These are phyloP conservation scores for Emergomyces orientalis DNA, from an alignment of 2,329 filamentous ascomycete genomes.

Conservation along the genomic window DNA sequence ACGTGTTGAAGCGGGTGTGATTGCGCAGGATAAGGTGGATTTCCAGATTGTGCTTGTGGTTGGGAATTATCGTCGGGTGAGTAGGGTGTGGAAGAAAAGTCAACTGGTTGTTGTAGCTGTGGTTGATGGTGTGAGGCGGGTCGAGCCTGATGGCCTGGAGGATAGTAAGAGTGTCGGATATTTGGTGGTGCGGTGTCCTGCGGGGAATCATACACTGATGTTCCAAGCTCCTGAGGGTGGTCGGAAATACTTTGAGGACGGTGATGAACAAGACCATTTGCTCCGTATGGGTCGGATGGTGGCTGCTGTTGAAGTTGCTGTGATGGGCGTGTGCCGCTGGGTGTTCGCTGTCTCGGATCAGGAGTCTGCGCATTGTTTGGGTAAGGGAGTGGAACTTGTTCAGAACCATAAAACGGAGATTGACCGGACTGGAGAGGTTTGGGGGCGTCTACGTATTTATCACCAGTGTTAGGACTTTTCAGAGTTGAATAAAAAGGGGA, in stretches of 20 bases:
- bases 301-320: slow-evolving; percentile 45
- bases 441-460: slow-evolving; percentile 21
- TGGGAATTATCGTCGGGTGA: slow-evolving; percentile 27
- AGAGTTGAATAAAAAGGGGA: slow-evolving; percentile 37
- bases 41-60: slow-evolving; percentile 13
- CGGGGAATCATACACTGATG: slow-evolving; percentile 67
- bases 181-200: slow-evolving; percentile 36
- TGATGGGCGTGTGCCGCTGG: slow-evolving; percentile 27
- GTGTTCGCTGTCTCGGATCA: slow-evolving; percentile 30
- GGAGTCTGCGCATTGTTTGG: slow-evolving; percentile 34
- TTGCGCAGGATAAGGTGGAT: slow-evolving; percentile 19
- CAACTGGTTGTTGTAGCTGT: slow-evolving; percentile 18
- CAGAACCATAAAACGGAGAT: slow-evolving; percentile 58
- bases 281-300: slow-evolving; percentile 38
- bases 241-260: slow-evolving; percentile 61
- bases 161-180: slow-evolving; percentile 28
- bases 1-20: slow-evolving; percentile 15
- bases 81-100: slow-evolving; percentile 35
- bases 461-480: slow-evolving; percentile 36
- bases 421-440: slow-evolving; percentile 41
- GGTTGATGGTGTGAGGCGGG: slow-evolving; percentile 25
- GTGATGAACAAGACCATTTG: slow-evolving; percentile 34
- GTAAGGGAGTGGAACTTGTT: slow-evolving; percentile 36
- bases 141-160: slow-evolving; percentile 18
- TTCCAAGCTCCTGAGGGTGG: slow-evolving; percentile 67